Conservation (phyloP, 208 protist genomes). For the Trypanosoma theileri region DNA sequence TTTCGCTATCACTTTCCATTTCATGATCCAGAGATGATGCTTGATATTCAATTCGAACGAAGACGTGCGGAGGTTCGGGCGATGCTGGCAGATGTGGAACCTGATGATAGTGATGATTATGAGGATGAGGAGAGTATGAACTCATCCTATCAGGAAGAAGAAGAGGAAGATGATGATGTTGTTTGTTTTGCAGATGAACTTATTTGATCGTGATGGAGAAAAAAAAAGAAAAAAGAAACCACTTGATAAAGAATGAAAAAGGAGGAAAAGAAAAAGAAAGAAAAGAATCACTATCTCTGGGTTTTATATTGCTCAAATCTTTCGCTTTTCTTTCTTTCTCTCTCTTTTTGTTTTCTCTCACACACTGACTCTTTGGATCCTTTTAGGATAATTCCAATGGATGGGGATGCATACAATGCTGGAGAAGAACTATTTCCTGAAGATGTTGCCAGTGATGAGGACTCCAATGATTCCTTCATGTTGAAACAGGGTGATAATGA, state of each 20-base stretch:
- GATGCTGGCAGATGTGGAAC: constrained; percentile 10
- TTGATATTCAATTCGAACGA: constrained; percentile 43
- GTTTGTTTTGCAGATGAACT: constrained; percentile 28
- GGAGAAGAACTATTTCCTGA: constrained; percentile 17
- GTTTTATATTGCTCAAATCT: neutral
- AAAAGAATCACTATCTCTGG: neutral
- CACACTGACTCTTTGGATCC: neutral
- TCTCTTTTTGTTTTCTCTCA: neutral
- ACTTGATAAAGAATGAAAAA: neutral
- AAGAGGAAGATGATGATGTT: constrained; percentile 10
- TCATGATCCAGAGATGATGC: constrained; percentile 56
- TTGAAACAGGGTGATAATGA: neutral
- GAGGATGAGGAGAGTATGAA: constrained; percentile 5
- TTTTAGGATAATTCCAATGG: neutral
- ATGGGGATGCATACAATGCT: constrained; percentile 5
- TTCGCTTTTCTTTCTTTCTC: neutral
- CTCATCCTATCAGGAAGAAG: neutral
- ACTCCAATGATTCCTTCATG: neutral
- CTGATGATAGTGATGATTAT: neutral
- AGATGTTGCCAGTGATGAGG: constrained; percentile 17
- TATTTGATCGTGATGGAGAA: constrained; percentile 13
- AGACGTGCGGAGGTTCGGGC: constrained; percentile 1
- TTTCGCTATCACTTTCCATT: constrained; percentile 85
- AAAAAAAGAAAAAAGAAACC: neutral
- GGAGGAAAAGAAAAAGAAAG: neutral